Base-by-base conservation (phyloP, 148 eudicot species). In the Gaultheria prostrata region DNA sequence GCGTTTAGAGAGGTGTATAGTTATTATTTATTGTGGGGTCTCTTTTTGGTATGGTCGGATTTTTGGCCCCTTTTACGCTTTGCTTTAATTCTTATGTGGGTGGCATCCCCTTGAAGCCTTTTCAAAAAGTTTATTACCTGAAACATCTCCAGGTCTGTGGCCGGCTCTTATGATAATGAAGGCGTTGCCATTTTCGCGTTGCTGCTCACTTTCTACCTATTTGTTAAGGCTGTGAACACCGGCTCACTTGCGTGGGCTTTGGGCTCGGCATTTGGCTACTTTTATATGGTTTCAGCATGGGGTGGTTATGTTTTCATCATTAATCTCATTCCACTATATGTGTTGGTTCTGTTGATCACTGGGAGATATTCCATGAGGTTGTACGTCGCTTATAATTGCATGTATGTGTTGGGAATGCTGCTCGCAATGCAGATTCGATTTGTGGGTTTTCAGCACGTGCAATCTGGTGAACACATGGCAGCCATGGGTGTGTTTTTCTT, bases 401-500 rank as follows among this genome's bases (percentile, higher is more conserved):
- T 91, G 92, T 97, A 97, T 87, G 85, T 97, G 50, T 70, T 97
- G 85, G 99, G 99, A 75, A 97, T 93, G 98, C 85, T 97, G 89
- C 90, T 97, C 8, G 99, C 98, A 18, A 97, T 97, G 99, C 99
- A 97, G 83, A 97, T 97, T 86, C 95, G 98, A 48, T 97, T 97
- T 87, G 99, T 97, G 28, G 99, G 99, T 17, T 97, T 97, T 77
- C 99, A 97, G 88, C 99, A 97, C 61, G 99, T 97, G 72, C 99
- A 94, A 86, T 93, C 99, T 14, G 99, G 99, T 51, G 99, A 97
- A 89, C 99, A 97, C 90, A 94, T 97, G 99, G 99, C 95, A 72
- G 97, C 99, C 26, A 92, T 97, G 99, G 99, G 99, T 30, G 98
- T 97, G 83, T 97, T 97, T 86, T 97, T 97, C 98, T 90, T 97